A percentile compares a stretch with the other conserved stretches of the same genome.
Evolutionary conservation across 2,329 filamentous ascomycete species (phyloP).

Genomic region (Epichloe brachyelytri): DNA sequence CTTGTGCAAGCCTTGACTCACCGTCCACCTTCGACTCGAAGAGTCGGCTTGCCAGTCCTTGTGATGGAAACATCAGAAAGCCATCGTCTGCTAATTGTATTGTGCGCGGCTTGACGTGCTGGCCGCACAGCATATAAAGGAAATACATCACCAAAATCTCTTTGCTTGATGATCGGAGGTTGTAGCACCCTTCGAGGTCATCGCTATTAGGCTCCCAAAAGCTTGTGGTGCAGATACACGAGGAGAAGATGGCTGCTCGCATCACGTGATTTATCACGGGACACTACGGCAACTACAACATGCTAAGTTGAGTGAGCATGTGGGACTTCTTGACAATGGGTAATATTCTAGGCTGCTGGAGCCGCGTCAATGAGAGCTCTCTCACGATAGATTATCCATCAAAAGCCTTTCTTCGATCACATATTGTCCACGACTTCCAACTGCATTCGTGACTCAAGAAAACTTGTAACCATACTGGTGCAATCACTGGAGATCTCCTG

Average conservation of each 20-base stretch:
- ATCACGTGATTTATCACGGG: neutral
- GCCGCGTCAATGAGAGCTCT: slow-evolving; percentile 18
- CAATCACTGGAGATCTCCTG: neutral
- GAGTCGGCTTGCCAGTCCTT: slow-evolving; percentile 87
- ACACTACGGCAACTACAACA: neutral
- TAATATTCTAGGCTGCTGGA: slow-evolving; percentile 6
- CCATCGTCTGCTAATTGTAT: slow-evolving; percentile 36
- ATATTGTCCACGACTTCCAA: neutral
- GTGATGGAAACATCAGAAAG: slow-evolving; percentile 84
- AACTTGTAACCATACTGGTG: neutral
- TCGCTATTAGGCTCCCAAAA: neutral
- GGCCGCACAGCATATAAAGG: slow-evolving; percentile 44
- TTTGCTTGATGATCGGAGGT: neutral
- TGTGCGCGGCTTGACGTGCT: slow-evolving; percentile 32
- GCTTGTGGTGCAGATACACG: neutral
- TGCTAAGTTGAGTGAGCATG: neutral
- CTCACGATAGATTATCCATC: neutral
- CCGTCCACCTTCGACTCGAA: slow-evolving; percentile 83
- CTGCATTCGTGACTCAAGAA: no score
- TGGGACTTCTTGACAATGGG: no score
- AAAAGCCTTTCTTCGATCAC: neutral
- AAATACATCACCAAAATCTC: slow-evolving; percentile 35
- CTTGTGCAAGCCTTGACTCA: slow-evolving; percentile 30
- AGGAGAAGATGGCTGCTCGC: neutral
- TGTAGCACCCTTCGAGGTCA: neutral